These are phyloP conservation scores for Nemania diffusa DNA, from an alignment of 2,329 filamentous ascomycete genomes.

Conservation along the genomic window DNA sequence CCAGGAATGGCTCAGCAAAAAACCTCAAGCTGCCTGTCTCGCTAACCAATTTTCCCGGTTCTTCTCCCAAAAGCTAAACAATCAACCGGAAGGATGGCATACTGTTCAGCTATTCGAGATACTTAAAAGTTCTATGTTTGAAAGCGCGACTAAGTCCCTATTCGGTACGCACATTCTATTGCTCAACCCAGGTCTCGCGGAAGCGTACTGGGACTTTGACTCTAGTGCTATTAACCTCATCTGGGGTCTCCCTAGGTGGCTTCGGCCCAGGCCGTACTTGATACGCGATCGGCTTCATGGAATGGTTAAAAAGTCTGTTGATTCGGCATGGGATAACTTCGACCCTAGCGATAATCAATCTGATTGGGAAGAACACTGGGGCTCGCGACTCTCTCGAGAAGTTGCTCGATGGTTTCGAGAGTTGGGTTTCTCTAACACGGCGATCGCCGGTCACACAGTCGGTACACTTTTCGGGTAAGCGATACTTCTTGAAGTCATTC, in stretches of 20 bases:
- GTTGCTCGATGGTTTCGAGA: constrained; percentile 39
- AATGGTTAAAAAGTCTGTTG: constrained; percentile 30
- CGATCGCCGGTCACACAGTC: constrained; percentile 6
- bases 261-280: constrained; percentile 35
- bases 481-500: not conserved
- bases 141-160: constrained; percentile 39
- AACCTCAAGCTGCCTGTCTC: constrained; percentile 22
- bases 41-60: constrained; percentile 29
- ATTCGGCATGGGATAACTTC: constrained; percentile 32
- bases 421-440: constrained; percentile 28
- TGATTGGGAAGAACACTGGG: constrained; percentile 47
- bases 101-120: not conserved
- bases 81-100: not conserved
- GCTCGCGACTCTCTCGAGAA: constrained; percentile 40
- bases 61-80: constrained; percentile 31
- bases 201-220: constrained; percentile 28
- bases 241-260: constrained; percentile 41
- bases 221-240: constrained; percentile 29
- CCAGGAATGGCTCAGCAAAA: constrained; percentile 30
- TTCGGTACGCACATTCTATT: constrained; percentile 42
- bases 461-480: constrained; percentile 32
- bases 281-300: constrained; percentile 35
- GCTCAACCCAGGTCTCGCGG: constrained; percentile 42
- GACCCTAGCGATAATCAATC: constrained; percentile 31
- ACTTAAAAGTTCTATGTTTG: constrained; percentile 36